phyloP scores from a whole-genome alignment of 176 grass and related monocot species.

The Poa annua region DNA sequence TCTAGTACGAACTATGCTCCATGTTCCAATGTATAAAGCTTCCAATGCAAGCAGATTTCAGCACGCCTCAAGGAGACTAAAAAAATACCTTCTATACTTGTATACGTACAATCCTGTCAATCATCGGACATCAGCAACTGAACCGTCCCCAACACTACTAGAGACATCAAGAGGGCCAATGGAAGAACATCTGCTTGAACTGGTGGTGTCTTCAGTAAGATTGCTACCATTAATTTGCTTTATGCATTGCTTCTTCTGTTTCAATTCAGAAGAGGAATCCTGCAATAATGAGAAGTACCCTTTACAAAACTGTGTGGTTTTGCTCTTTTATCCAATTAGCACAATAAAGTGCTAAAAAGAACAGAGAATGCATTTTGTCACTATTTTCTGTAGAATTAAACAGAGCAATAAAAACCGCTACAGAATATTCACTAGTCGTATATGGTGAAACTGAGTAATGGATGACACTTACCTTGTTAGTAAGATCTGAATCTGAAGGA shows the following conservation, averaged over 20 bases:
- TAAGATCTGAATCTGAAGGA: constrained; percentile 48
- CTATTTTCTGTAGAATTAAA: constrained; percentile 18
- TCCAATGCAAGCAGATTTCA: constrained; percentile 21
- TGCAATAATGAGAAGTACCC: constrained; percentile 30
- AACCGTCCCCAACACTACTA: constrained; percentile 53
- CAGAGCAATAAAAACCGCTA: constrained; percentile 23
- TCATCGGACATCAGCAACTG: constrained; percentile 41
- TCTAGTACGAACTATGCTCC: constrained; percentile 4
- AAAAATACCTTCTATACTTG: constrained; percentile 13
- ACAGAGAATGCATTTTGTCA: not conserved
- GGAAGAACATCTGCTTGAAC: constrained; percentile 70
- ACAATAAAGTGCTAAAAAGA: constrained; percentile 10
- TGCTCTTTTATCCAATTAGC: constrained; percentile 12
- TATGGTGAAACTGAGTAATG: constrained; percentile 19
- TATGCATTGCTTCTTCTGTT: constrained; percentile 56
- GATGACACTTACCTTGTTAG: constrained; percentile 52
- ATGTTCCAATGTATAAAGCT: constrained; percentile 22
- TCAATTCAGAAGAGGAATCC: constrained; percentile 65
- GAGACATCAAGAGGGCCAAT: constrained; percentile 55
- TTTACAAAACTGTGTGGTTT: constrained; percentile 30
- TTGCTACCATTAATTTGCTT: constrained; percentile 43
- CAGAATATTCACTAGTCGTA: not conserved
- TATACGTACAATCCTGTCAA: not conserved
- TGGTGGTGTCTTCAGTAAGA: constrained; percentile 52
- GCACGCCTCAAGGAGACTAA: constrained; percentile 1